Conservation (phyloP, 2,329 filamentous ascomycete species). For the Aspergillus thermomutatus region DNA sequence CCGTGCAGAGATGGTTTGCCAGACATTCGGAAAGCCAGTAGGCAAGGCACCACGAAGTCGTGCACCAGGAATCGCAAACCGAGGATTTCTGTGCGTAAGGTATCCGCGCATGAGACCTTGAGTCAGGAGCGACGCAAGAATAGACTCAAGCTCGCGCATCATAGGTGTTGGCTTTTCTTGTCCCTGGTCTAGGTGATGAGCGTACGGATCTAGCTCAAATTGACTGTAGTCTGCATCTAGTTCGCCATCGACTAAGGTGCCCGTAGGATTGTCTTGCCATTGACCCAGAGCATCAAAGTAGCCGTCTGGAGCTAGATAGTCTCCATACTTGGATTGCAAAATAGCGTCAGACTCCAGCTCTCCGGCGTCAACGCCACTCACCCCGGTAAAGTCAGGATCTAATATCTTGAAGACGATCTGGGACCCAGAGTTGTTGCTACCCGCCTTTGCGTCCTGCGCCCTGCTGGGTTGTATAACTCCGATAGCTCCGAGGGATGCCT, state of each 20-base stretch:
- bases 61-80: conserved; percentile 79
- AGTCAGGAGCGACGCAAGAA: conserved; percentile 71
- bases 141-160: conserved; percentile 66
- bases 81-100: conserved; percentile 69
- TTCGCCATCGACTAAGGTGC: conserved; percentile 25
- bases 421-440: conserved; percentile 19
- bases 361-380: conserved; percentile 11
- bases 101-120: conserved; percentile 83
- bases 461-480: neutral
- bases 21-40: conserved; percentile 66
- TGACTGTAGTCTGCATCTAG: conserved; percentile 34
- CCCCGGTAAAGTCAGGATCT: conserved; percentile 32
- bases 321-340: conserved; percentile 28
- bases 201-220: conserved; percentile 57
- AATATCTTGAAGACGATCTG: conserved; percentile 28
- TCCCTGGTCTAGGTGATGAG: conserved; percentile 30
- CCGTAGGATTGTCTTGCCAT: conserved; percentile 22
- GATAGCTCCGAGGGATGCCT: conserved; percentile 5
- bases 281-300: conserved; percentile 34
- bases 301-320: conserved; percentile 33
- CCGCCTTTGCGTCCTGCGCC: conserved; percentile 8
- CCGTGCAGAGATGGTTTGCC: conserved; percentile 63
- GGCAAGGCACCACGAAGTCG: conserved; percentile 38
- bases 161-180: conserved; percentile 43
- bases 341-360: conserved; percentile 8